A percentile compares a stretch with the other conserved stretches of the same genome.
Conservation (phyloP, 352 stramenopile species). For the Phytopythium delawarense region DNA sequence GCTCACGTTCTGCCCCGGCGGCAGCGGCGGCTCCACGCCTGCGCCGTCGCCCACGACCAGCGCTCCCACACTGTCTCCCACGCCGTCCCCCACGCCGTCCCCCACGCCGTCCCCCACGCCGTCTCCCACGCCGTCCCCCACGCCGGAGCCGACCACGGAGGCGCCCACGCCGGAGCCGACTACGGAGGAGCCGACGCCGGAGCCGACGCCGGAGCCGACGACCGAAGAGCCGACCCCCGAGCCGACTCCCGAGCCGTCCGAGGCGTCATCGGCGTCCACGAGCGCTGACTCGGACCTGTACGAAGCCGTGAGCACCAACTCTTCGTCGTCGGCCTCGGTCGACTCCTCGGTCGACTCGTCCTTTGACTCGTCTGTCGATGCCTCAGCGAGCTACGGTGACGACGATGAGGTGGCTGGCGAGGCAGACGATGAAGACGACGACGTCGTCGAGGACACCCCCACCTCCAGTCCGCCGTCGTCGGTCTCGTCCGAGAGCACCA, state of each 20-base stretch:
- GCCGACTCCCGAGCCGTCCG: background rate
- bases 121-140: slow-evolving; percentile 10
- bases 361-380: slow-evolving; percentile 2
- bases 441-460: slow-evolving; percentile 2
- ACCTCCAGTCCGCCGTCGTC: slow-evolving; percentile 11
- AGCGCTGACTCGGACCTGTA: slow-evolving; percentile 2
- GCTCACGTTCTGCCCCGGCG: slow-evolving; percentile 37
- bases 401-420: slow-evolving; percentile 13
- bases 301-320: background rate
- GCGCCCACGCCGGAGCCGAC: slow-evolving; percentile 3
- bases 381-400: slow-evolving; percentile 6
- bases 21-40: slow-evolving; percentile 19
- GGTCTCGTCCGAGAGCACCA: slow-evolving; percentile 4
- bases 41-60: slow-evolving; percentile 10
- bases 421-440: slow-evolving; percentile 9
- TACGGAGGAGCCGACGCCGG: slow-evolving; percentile 14
- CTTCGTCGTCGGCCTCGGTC: slow-evolving; percentile 9
- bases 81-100: background rate
- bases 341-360: slow-evolving; percentile 2
- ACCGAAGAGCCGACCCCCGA: background rate
- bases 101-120: slow-evolving; percentile 10
- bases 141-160: slow-evolving; percentile 12
- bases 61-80: slow-evolving; percentile 14
- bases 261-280: slow-evolving; percentile 7
- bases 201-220: slow-evolving; percentile 5